These are phyloP conservation scores for Ogataea thermomethanolica DNA, from an alignment of 805 yeast genomes.

Conservation along the genomic window DNA sequence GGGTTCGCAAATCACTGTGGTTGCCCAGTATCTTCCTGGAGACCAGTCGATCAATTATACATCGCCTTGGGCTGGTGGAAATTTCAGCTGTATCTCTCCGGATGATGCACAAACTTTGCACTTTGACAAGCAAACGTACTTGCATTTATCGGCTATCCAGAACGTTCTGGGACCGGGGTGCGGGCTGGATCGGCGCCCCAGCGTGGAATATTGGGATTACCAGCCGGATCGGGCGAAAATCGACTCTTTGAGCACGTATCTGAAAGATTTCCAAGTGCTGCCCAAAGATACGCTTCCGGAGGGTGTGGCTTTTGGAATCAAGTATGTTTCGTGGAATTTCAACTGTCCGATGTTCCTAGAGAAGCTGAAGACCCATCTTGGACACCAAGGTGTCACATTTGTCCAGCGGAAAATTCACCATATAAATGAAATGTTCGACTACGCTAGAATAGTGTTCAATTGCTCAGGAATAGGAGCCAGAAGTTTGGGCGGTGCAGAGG, in stretches of 20 bases:
- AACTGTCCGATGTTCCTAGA: constrained; percentile 62
- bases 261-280: constrained; percentile 44
- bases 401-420: constrained; percentile 45
- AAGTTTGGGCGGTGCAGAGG: constrained; percentile 61
- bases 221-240: constrained; percentile 46
- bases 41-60: constrained; percentile 72
- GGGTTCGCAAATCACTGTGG: constrained; percentile 46
- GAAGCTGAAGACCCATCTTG: constrained; percentile 44
- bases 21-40: constrained; percentile 73
- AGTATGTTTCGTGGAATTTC: constrained; percentile 62
- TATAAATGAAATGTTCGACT: constrained; percentile 51
- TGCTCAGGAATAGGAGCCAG: constrained; percentile 76
- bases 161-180: constrained; percentile 40
- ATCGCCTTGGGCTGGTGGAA: constrained; percentile 79
- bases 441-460: constrained; percentile 56
- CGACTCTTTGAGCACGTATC: constrained; percentile 43
- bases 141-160: constrained; percentile 42
- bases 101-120: constrained; percentile 46
- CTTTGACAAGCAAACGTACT: constrained; percentile 57
- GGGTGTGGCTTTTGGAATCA: constrained; percentile 55
- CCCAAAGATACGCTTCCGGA: constrained; percentile 40
- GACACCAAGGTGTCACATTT: constrained; percentile 49
- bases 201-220: constrained; percentile 58
- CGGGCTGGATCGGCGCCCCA: constrained; percentile 54
- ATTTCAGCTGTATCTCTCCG: constrained; percentile 59